Evolutionary conservation across 768 basidiomycete genomes (phyloP).

Genomic region (Tremella fuciformis): DNA sequence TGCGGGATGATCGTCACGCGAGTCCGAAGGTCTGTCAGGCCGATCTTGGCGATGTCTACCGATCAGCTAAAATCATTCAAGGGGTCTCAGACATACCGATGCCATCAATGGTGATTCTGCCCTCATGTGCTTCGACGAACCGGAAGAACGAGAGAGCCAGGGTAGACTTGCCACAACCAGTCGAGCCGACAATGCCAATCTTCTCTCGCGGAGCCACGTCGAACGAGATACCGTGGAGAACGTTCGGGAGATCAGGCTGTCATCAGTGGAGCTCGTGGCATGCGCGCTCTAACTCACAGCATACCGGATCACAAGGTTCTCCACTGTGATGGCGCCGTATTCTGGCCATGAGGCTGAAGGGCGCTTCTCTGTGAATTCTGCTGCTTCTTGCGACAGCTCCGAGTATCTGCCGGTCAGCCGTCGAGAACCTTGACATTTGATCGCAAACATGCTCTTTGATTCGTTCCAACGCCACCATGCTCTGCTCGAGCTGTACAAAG

Average conservation of each 20-base stretch:
- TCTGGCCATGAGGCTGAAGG: conserved; percentile 77
- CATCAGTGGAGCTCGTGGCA: conserved; percentile 16
- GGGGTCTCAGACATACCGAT: conserved; percentile 45
- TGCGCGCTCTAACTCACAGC: conserved; percentile 19
- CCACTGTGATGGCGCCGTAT: conserved; percentile 61
- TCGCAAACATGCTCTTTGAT: conserved; percentile 80
- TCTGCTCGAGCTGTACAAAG: conserved; percentile 77
- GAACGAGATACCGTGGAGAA: conserved; percentile 76
- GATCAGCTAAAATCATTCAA: not conserved
- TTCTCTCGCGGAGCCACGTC: conserved; percentile 72
- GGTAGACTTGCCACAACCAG: conserved; percentile 48
- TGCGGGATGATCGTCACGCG: conserved; percentile 67
- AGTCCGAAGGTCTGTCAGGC: conserved; percentile 75
- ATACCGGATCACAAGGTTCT: conserved; percentile 70
- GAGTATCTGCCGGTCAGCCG: conserved; percentile 53
- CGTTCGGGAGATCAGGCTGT: conserved; percentile 81
- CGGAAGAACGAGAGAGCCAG: conserved; percentile 78
- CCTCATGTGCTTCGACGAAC: conserved; percentile 80
- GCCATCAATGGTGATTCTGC: conserved; percentile 72
- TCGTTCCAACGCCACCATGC: conserved; percentile 79
- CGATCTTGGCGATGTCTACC: conserved; percentile 69
- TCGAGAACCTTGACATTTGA: not conserved
- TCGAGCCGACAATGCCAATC: conserved; percentile 57
- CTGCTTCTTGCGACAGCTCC: conserved; percentile 69
- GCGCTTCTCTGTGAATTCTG: conserved; percentile 83